Base-by-base conservation (phyloP, 73 alveolate genomes). In the Paramecium bursaria region DNA sequence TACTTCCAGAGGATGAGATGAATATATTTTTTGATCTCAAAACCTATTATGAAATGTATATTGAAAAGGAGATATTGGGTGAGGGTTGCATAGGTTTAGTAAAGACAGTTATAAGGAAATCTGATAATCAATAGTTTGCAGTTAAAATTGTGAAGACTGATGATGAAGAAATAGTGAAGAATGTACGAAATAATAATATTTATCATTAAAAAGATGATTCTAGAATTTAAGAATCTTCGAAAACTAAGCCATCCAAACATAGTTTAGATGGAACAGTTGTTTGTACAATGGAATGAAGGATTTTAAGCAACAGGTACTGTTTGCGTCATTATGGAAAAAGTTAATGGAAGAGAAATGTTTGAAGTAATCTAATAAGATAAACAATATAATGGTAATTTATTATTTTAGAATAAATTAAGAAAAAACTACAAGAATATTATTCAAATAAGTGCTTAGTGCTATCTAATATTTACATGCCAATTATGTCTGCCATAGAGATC, bases 71-170 rank as follows among this genome's bases (percentile, higher is more conserved):
- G 13, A 54, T 50, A 1, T 61, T 75, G 35, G 88, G 88, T 19
- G 88, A 75, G 17, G 88, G 88, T 6, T 75, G 88, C 17, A 61
- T 75, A 9, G 88, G 88, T 21, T 46, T 75, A 15, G 88, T 75
- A 14, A 75, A 51, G 48, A 75, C 51, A 14, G 67, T 61, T 13
- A 26, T 48, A 17, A 46, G 88, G 13, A 50, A 49, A 42, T 27
- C 46, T 15, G 88, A 75, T 75, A 76, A 61, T 17, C n/a, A 75
- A 30, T 75, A 50, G 7, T 51, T 75, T 1, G 88, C 88, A 14
- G 57, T 54, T 26, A 75, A 75, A 55, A 75, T 76, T n/a, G 88
- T 75, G 2, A 75, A 61, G 50, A 75, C 88, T 4, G 77, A 61
- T 75, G 77, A 54, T 0, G 88, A 75, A 47, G 88, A 75, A 51